These are phyloP conservation scores for Geranium rotundifolium DNA, from an alignment of 345 rosid genomes.

Conservation along the genomic window DNA sequence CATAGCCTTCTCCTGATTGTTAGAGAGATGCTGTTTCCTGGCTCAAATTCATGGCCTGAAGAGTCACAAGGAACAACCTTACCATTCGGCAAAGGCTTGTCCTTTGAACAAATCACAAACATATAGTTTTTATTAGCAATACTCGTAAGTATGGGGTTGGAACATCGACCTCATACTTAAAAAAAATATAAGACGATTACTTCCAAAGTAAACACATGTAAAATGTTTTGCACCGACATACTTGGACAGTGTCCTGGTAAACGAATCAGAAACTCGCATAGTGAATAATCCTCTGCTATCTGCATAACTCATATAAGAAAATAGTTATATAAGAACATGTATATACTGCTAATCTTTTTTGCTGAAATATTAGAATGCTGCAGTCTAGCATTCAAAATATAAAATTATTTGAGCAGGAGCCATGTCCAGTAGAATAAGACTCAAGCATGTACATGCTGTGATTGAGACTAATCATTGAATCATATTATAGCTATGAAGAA, in stretches of 20 bases:
- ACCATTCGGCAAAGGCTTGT: too few relatives aligned
- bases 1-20: too few relatives aligned
- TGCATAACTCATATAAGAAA: constrained; percentile 17
- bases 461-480: not conserved
- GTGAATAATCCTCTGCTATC: constrained; percentile 39
- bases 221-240: constrained; percentile 22
- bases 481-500: not conserved
- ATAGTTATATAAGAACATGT: not conserved
- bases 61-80: too few relatives aligned
- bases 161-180: too few relatives aligned
- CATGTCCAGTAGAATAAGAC: not conserved
- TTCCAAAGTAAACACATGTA: not conserved
- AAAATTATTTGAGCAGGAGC: not conserved
- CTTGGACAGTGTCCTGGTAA: constrained; percentile 99
- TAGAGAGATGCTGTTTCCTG: too few relatives aligned
- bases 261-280: constrained; percentile 87
- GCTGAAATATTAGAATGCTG: too few relatives aligned
- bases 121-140: too few relatives aligned
- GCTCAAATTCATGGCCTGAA: too few relatives aligned
- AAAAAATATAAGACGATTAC: too few relatives aligned
- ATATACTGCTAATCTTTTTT: not conserved
- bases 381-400: too few relatives aligned
- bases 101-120: too few relatives aligned
- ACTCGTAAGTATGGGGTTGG: too few relatives aligned
- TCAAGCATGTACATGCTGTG: not conserved